phyloP scores from a whole-genome alignment of 1,284 basidiomycete genomes.

The Naganishia cerealis region DNA sequence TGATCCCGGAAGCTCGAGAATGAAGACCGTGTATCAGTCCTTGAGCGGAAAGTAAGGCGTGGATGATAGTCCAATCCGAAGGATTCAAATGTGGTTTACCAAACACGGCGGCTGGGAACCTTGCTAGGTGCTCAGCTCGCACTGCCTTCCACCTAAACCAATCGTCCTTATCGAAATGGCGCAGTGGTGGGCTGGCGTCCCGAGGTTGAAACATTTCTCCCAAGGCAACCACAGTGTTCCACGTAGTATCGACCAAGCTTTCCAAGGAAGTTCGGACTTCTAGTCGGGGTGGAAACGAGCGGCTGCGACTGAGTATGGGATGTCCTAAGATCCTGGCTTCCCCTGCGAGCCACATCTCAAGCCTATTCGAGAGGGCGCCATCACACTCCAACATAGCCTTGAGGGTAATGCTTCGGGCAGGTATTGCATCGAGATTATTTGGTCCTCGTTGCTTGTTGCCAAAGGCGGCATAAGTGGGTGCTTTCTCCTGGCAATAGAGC shows the following conservation, averaged over 20 bases:
- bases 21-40: conserved; percentile 1
- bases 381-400: background rate
- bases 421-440: background rate
- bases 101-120: background rate
- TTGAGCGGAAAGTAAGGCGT: background rate
- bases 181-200: too few relatives aligned
- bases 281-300: background rate
- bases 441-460: background rate
- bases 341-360: background rate
- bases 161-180: background rate
- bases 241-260: background rate
- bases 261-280: background rate
- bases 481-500: conserved; percentile 4
- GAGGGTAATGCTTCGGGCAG: background rate
- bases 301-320: background rate
- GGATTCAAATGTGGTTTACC: background rate
- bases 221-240: too few relatives aligned
- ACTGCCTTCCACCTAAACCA: conserved; percentile 6
- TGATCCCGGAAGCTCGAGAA: background rate
- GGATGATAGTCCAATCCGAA: background rate
- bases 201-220: too few relatives aligned
- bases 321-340: background rate
- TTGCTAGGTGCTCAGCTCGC: background rate
- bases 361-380: too few relatives aligned
- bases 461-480: background rate